A percentile compares a stretch with the other conserved stretches of the same genome.
phyloP scores from a whole-genome alignment of 129 eudicot genomes.

The Lactuca sativa region DNA sequence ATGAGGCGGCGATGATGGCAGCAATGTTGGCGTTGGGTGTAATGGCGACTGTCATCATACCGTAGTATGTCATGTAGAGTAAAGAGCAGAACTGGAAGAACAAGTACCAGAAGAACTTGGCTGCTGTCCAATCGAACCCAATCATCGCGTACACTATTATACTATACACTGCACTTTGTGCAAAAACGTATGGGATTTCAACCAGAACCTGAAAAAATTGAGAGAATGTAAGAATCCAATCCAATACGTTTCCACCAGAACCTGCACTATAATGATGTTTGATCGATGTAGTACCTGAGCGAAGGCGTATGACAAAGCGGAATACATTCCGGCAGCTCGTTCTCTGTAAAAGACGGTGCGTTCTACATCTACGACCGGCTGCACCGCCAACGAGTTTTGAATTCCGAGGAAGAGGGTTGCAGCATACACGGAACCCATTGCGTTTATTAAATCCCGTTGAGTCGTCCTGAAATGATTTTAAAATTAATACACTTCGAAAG shows the following conservation, averaged over 20 bases:
- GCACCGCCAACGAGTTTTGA: neutral
- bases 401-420: neutral
- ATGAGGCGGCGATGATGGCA: neutral
- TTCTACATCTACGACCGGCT: neutral
- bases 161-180: neutral
- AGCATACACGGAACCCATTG: neutral
- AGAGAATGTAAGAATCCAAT: neutral
- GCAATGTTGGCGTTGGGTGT: neutral
- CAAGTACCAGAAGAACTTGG: neutral
- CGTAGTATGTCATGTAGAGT: neutral
- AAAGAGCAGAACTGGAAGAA: neutral
- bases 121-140: neutral
- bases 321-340: neutral
- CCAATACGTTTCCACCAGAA: neutral
- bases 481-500: neutral
- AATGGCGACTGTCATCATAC: neutral
- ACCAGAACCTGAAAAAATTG: neutral
- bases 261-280: neutral
- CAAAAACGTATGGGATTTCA: neutral
- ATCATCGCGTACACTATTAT: neutral
- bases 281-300: neutral
- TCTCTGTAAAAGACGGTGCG: neutral
- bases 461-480: neutral
- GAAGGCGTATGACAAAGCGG: conserved; percentile 1
- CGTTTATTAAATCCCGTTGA: neutral